A percentile compares a stretch with the other conserved stretches of the same genome.
Evolutionary conservation across 345 rosid species (phyloP).

Genomic region (Heritiera littoralis): DNA sequence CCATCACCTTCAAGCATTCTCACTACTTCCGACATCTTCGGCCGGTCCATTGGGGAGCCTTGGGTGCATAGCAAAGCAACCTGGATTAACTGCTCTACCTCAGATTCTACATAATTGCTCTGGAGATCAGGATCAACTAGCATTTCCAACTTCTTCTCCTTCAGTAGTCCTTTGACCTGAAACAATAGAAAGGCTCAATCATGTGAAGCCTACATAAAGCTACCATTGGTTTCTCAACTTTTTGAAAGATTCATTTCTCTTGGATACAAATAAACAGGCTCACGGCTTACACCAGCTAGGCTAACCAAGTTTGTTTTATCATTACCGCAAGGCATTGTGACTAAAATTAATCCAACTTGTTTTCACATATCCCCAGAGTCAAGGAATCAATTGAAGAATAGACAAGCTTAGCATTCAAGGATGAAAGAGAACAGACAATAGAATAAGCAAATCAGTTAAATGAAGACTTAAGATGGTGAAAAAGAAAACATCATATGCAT

Average conservation of each 20-base stretch:
- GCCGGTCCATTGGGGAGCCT: conserved; percentile 87
- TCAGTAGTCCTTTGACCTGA: conserved; percentile 93
- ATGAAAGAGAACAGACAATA: not conserved
- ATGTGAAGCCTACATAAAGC: not conserved
- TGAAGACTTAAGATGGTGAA: not conserved
- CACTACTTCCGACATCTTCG: conserved; percentile 96
- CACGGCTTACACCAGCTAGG: not conserved
- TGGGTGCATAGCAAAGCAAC: conserved; percentile 94
- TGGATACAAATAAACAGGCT: not conserved
- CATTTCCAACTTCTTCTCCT: conserved; percentile 93
- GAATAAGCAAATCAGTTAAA: not conserved
- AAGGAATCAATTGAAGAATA: not conserved
- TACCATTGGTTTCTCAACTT: not conserved
- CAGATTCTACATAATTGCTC: conserved; percentile 64
- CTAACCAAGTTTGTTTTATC: not conserved
- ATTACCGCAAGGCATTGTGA: not conserved
- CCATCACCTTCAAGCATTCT: conserved; percentile 98
- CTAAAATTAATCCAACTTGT: not conserved
- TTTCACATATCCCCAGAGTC: not conserved
- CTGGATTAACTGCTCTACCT: conserved; percentile 91
- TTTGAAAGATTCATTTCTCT: not conserved
- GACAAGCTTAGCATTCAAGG: not conserved
- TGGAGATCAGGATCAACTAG: conserved; percentile 93
- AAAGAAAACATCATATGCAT: conserved; percentile 20
- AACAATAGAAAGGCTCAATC: not conserved